A percentile compares a stretch with the other conserved stretches of the same genome.
Conservation (phyloP, 768 basidiomycete genomes). For the Candolleomyces eurysporus region DNA sequence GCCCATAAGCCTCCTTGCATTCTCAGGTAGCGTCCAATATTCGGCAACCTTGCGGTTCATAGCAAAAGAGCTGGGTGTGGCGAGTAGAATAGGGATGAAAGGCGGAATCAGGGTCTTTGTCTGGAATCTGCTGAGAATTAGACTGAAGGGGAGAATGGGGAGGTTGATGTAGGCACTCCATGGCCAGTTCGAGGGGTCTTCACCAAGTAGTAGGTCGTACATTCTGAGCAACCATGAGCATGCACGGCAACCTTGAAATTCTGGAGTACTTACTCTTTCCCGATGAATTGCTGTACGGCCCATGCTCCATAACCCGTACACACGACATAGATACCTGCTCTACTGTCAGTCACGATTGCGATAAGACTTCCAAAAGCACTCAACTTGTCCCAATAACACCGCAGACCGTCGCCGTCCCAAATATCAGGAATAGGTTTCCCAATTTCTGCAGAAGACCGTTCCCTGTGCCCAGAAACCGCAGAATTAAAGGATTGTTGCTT, state of each 20-base stretch:
- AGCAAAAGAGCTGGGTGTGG: constrained; percentile 40
- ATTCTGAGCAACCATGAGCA: constrained; percentile 36
- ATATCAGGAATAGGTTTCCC: constrained; percentile 52
- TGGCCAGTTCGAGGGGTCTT: constrained; percentile 73
- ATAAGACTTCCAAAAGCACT: constrained; percentile 18
- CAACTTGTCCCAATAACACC: constrained; percentile 61
- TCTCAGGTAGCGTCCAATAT: constrained; percentile 32
- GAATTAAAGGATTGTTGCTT: constrained; percentile 55
- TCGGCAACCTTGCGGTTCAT: constrained; percentile 29
- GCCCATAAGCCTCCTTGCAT: constrained; percentile 31
- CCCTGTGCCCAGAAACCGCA: constrained; percentile 48
- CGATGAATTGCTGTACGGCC: constrained; percentile 68
- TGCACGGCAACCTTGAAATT: neutral
- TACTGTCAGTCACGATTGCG: neutral
- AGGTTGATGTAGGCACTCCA: constrained; percentile 76
- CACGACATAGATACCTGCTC: constrained; percentile 40
- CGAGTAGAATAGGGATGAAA: constrained; percentile 44
- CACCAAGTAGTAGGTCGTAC: constrained; percentile 61
- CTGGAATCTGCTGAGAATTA: constrained; percentile 59
- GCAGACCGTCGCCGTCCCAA: constrained; percentile 48
- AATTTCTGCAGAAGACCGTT: constrained; percentile 49
- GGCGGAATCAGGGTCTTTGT: constrained; percentile 29
- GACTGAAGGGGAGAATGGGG: constrained; percentile 65
- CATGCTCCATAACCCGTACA: constrained; percentile 71
- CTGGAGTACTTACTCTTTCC: constrained; percentile 49